Evolutionary conservation across 805 yeast genomes (phyloP).

Genomic region (Myxozyma nipponensis): DNA sequence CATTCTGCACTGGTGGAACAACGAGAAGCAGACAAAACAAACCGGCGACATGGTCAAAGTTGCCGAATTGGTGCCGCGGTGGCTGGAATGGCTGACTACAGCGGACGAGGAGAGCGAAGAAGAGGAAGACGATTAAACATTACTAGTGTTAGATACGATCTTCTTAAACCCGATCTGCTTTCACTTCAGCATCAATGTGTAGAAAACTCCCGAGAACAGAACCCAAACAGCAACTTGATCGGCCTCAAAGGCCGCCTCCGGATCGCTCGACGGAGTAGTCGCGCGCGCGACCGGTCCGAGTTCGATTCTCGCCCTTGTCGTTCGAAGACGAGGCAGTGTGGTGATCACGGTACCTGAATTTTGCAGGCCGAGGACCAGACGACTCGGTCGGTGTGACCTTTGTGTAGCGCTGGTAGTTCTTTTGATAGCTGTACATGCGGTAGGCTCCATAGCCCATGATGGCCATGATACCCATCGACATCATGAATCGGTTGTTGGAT

Average conservation of each 20-base stretch:
- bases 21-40: constrained; percentile 41
- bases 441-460: constrained; percentile 10
- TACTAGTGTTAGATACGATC: not conserved
- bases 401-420: constrained; percentile 11
- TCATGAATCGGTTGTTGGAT: constrained; percentile 20
- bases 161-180: not conserved
- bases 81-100: constrained; percentile 81
- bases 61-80: constrained; percentile 58
- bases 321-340: constrained; percentile 17
- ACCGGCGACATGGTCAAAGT: constrained; percentile 44
- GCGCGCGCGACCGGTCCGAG: constrained; percentile 11
- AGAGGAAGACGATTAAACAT: constrained; percentile 7
- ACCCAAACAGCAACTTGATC: no score
- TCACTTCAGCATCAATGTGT: not conserved
- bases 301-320: constrained; percentile 16
- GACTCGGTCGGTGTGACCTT: constrained; percentile 8
- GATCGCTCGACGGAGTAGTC: constrained; percentile 21
- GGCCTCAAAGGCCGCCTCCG: constrained; percentile 20
- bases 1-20: constrained; percentile 79
- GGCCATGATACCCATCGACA: constrained; percentile 6
- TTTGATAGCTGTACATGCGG: not conserved
- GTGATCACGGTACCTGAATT: constrained; percentile 7
- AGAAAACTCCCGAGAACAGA: not conserved
- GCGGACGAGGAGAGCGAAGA: constrained; percentile 69
- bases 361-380: constrained; percentile 12